Evolutionary conservation across 2,329 filamentous ascomycete genomes (phyloP).

Genomic region (Pseudocercospora ulei): DNA sequence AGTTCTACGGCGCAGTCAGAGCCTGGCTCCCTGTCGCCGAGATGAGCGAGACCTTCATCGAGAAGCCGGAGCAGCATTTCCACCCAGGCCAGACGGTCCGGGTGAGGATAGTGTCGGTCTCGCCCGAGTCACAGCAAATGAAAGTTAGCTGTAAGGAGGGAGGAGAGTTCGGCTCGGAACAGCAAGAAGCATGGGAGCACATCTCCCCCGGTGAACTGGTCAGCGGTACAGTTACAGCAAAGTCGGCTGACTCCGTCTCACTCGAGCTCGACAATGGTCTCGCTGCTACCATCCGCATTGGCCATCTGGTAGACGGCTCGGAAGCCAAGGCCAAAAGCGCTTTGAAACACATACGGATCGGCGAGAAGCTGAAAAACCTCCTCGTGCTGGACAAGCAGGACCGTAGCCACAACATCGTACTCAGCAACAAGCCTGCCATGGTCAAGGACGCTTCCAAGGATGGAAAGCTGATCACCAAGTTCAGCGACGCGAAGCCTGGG

Average conservation of each 20-base stretch:
- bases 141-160: slow-evolving; percentile 91
- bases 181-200: slow-evolving; percentile 60
- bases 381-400: slow-evolving; percentile 79
- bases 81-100: slow-evolving; percentile 81
- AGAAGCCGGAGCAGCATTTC: slow-evolving; percentile 82
- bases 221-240: slow-evolving; percentile 54
- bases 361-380: slow-evolving; percentile 72
- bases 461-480: slow-evolving; percentile 58
- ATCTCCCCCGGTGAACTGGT: slow-evolving; percentile 66
- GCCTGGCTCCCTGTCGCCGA: slow-evolving; percentile 88
- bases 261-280: slow-evolving; percentile 67
- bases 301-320: slow-evolving; percentile 79
- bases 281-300: slow-evolving; percentile 64
- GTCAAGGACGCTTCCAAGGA: slow-evolving; percentile 60
- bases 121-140: slow-evolving; percentile 60
- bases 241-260: slow-evolving; percentile 41
- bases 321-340: slow-evolving; percentile 65
- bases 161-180: slow-evolving; percentile 65
- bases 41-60: slow-evolving; percentile 96
- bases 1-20: slow-evolving; percentile 76
- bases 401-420: slow-evolving; percentile 60
- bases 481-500: slow-evolving; percentile 63
- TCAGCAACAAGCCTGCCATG: slow-evolving; percentile 76
- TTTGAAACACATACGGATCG: slow-evolving; percentile 71
- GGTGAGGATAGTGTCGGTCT: slow-evolving; percentile 74